These are phyloP conservation scores for Phytomonas sp. DNA, from an alignment of 208 protist species.

Conservation along the genomic window DNA sequence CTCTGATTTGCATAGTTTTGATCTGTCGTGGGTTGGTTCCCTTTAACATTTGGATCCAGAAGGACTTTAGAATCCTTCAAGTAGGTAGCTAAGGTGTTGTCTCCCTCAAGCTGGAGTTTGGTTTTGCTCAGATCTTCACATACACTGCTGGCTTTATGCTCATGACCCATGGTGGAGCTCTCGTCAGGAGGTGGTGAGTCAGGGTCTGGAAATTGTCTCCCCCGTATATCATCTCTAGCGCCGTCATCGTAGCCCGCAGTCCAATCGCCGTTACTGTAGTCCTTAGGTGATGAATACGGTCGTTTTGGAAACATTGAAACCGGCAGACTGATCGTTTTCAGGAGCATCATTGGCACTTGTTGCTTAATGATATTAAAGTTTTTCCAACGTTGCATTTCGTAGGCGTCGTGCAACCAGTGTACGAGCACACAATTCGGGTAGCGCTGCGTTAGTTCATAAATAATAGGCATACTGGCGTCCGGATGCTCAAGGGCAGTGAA, in stretches of 20 bases:
- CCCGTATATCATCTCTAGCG: background rate
- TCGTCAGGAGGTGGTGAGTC: background rate
- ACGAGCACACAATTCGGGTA: conserved; percentile 78
- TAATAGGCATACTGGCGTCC: conserved; percentile 74
- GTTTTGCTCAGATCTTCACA: background rate
- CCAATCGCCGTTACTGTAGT: background rate
- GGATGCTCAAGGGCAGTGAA: conserved; percentile 85
- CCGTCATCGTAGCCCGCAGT: background rate
- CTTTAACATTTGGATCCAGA: conserved; percentile 13
- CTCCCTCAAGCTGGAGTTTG: background rate
- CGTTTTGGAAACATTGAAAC: background rate
- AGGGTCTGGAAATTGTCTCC: background rate
- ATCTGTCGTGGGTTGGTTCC: background rate
- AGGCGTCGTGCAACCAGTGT: conserved; percentile 82
- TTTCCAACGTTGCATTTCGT: conserved; percentile 83
- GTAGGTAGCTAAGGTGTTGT: background rate
- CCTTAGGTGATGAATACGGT: background rate
- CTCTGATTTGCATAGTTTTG: conserved; percentile 20
- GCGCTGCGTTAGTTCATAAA: conserved; percentile 63
- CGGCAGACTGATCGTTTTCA: conserved; percentile 52
- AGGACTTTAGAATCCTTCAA: conserved; percentile 14
- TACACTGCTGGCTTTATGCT: background rate
- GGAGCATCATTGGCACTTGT: conserved; percentile 60
- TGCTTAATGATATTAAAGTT: conserved; percentile 58
- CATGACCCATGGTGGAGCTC: background rate